These are phyloP conservation scores for Rhytidhysteron rufulum DNA, from an alignment of 2,329 filamentous ascomycete species.

Conservation along the genomic window DNA sequence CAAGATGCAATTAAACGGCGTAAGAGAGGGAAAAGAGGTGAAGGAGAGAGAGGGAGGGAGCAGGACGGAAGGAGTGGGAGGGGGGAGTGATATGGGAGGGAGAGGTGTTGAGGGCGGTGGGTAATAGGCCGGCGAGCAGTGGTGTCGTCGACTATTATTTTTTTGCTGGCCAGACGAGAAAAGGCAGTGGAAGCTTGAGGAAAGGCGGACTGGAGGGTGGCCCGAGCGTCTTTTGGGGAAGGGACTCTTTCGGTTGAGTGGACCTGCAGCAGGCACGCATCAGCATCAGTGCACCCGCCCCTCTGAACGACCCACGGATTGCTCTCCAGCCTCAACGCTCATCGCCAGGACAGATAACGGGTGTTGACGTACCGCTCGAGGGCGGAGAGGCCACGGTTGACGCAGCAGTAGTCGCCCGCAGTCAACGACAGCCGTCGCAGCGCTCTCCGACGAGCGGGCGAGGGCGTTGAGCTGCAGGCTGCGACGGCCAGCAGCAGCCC, in stretches of 20 bases:
- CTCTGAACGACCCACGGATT: no score
- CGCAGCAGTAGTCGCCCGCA: no score
- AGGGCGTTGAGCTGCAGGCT: neutral
- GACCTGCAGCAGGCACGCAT: neutral
- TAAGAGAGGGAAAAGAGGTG: slow-evolving; percentile 16
- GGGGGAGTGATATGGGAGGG: neutral
- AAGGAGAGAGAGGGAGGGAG: slow-evolving; percentile 11
- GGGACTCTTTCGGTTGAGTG: neutral
- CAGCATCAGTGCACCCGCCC: neutral
- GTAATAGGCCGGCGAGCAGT: neutral
- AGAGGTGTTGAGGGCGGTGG: neutral
- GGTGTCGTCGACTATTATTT: no score
- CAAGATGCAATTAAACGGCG: slow-evolving; percentile 7
- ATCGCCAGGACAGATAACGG: no score
- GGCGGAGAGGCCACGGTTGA: neutral
- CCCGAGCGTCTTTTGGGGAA: neutral
- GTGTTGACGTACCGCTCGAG: no score
- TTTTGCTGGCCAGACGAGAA: no score
- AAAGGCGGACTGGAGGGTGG: neutral
- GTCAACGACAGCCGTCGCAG: no score
- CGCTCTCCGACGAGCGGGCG: neutral
- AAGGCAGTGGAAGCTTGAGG: no score
- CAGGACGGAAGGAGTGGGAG: slow-evolving; percentile 9
- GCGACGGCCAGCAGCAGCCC: no score
- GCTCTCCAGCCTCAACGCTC: no score